Percentiles rank a stretch among this genome's conserved stretches.
phyloP scores from a whole-genome alignment of 768 basidiomycete species.

The Hypholoma fasciculare region DNA sequence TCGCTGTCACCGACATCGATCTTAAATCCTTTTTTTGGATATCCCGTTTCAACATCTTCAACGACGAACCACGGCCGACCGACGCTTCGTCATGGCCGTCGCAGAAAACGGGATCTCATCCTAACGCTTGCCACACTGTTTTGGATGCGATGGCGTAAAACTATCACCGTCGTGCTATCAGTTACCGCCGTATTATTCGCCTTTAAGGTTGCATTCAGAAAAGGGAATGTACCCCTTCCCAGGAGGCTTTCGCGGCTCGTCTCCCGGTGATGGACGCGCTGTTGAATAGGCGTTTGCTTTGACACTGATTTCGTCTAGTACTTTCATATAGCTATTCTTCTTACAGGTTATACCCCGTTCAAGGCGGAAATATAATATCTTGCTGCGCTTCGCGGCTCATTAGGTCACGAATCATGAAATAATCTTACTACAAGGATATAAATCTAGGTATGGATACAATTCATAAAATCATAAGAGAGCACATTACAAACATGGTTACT shows the following conservation, averaged over 20 bases:
- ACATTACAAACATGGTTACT: slow-evolving; percentile 8
- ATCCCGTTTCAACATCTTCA: slow-evolving; percentile 46
- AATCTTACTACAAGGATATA: slow-evolving; percentile 5
- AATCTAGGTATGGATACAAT: slow-evolving; percentile 10
- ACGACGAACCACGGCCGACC: slow-evolving; percentile 28
- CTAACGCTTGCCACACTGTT: slow-evolving; percentile 62
- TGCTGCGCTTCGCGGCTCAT: slow-evolving; percentile 1
- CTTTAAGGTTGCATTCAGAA: slow-evolving; percentile 24
- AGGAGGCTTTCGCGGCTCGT: slow-evolving; percentile 15
- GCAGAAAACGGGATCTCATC: slow-evolving; percentile 67
- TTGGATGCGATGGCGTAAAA: slow-evolving; percentile 64
- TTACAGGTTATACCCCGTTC: slow-evolving; percentile 5
- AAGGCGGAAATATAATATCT: slow-evolving; percentile 2
- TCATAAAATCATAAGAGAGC: slow-evolving; percentile 15
- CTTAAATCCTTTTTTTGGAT: slow-evolving; percentile 76
- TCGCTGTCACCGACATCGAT: slow-evolving; percentile 56
- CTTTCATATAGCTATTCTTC: slow-evolving; percentile 3
- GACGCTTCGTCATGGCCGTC: slow-evolving; percentile 58
- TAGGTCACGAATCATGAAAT: slow-evolving; percentile 3
- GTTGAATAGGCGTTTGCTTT: slow-evolving; percentile 2
- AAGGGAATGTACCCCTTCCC: slow-evolving; percentile 19
- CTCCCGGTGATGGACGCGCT: slow-evolving; percentile 9
- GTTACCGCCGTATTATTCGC: slow-evolving; percentile 28
- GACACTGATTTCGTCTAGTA: slow-evolving; percentile 1
- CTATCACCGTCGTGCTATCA: slow-evolving; percentile 35